Percentiles rank a stretch among this genome's conserved stretches.
phyloP scores from a whole-genome alignment of 306 rosid genomes.

The Hylodesmum podocarpum region DNA sequence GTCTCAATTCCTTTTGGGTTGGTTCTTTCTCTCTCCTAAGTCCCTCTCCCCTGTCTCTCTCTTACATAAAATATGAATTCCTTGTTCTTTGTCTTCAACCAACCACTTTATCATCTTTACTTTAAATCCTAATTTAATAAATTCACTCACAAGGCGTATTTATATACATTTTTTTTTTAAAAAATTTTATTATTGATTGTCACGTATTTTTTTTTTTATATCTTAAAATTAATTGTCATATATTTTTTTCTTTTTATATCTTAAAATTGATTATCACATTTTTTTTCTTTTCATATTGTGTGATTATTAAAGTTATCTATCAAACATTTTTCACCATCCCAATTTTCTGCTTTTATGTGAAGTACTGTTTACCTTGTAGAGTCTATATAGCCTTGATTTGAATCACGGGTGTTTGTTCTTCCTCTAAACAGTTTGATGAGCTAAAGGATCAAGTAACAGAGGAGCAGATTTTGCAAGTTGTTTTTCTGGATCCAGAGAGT shows the following conservation, averaged over 20 bases:
- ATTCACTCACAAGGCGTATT: too few relatives aligned
- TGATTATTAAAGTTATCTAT: too few relatives aligned
- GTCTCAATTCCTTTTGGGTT: background rate
- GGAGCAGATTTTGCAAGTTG: conserved; percentile 84
- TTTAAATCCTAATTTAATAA: too few relatives aligned
- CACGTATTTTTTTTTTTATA: too few relatives aligned
- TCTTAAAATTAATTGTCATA: too few relatives aligned
- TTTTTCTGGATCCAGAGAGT: conserved; percentile 83
- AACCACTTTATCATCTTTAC: too few relatives aligned
- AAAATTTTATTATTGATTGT: too few relatives aligned
- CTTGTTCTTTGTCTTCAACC: background rate
- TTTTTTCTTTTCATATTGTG: too few relatives aligned
- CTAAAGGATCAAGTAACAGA: conserved; percentile 86
- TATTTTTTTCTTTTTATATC: too few relatives aligned
- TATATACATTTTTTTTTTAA: too few relatives aligned
- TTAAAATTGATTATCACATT: too few relatives aligned
- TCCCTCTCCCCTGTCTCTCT: background rate
- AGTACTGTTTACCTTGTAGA: background rate
- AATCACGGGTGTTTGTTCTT: background rate
- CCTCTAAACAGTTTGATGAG: conserved; percentile 75
- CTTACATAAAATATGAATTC: background rate
- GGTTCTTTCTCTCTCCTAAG: background rate
- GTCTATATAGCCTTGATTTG: conserved; percentile 11
- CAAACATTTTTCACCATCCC: too few relatives aligned
- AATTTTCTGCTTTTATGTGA: background rate